Conservation (phyloP, 2,329 filamentous ascomycete genomes). For the Daldinia sp. region DNA sequence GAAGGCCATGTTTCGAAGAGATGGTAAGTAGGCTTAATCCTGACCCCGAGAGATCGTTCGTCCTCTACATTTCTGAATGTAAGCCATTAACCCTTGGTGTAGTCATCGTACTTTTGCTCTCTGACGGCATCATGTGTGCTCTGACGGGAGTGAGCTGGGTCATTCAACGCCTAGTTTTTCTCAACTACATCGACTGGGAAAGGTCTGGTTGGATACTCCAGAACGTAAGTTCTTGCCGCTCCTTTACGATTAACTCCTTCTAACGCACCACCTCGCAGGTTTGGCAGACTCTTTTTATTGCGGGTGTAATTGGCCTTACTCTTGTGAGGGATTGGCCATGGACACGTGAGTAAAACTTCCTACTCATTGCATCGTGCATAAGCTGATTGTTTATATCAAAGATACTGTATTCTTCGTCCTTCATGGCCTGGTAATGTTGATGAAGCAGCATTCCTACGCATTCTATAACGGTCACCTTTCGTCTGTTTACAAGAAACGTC, state of each 20-base stretch:
- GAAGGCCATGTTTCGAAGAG: conserved; percentile 71
- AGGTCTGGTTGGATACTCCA: conserved; percentile 78
- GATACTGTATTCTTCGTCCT: conserved; percentile 69
- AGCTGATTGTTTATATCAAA: conserved; percentile 18
- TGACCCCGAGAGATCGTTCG: background rate
- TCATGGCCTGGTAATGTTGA: conserved; percentile 79
- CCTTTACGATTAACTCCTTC: background rate
- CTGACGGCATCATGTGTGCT: conserved; percentile 77
- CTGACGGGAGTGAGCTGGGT: conserved; percentile 74
- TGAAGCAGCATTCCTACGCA: conserved; percentile 86
- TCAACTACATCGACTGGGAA: conserved; percentile 75
- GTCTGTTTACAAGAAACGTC: conserved; percentile 65
- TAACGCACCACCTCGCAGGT: conserved; percentile 55
- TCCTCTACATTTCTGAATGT: background rate
- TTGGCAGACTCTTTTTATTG: conserved; percentile 77
- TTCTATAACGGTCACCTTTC: conserved; percentile 83
- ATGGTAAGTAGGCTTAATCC: conserved; percentile 54
- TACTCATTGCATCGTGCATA: no score
- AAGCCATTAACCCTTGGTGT: conserved; percentile 10
- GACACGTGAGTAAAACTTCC: conserved; percentile 64
- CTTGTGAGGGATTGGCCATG: conserved; percentile 82
- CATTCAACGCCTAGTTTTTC: conserved; percentile 71
- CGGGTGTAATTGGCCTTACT: conserved; percentile 72
- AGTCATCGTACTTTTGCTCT: conserved; percentile 68
- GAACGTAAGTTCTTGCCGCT: conserved; percentile 60